phyloP scores from a whole-genome alignment of 441 rosid genomes.

The Adansonia grandidieri region DNA sequence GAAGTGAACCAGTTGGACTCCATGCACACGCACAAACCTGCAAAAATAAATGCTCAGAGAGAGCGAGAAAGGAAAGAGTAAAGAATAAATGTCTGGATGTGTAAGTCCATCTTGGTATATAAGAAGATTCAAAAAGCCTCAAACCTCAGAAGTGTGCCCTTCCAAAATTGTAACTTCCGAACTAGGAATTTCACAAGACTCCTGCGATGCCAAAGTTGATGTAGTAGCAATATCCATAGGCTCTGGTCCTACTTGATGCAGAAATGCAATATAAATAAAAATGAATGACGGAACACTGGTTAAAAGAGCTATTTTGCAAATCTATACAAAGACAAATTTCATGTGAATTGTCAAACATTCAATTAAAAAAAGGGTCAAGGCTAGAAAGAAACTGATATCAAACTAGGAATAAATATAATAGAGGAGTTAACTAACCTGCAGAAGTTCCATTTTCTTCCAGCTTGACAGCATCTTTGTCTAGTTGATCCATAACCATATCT shows the following conservation, averaged over 20 bases:
- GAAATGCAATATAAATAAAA: conserved; percentile 3
- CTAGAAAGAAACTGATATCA: conserved; percentile 6
- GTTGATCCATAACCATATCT: conserved; percentile 61
- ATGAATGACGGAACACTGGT: conserved; percentile 7
- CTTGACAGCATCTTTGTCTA: conserved; percentile 49
- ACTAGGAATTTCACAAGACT: conserved; percentile 66
- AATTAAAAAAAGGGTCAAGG: conserved; percentile 8
- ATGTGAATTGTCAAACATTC: conserved; percentile 9
- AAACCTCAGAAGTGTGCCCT: conserved; percentile 71
- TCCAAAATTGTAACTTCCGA: conserved; percentile 80
- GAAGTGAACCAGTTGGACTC: conserved; percentile 97
- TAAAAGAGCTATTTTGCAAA: conserved; percentile 7
- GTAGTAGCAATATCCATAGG: conserved; percentile 72
- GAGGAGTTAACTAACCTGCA: conserved; percentile 47
- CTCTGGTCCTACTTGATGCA: conserved; percentile 51
- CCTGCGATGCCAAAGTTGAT: conserved; percentile 55
- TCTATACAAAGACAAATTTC: conserved; percentile 1
- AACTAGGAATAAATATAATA: conserved; percentile 7
- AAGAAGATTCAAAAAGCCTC: no score
- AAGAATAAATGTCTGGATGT: neutral
- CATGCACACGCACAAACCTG: conserved; percentile 99
- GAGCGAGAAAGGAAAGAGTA: neutral
- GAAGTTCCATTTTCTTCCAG: conserved; percentile 64
- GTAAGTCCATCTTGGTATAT: neutral
- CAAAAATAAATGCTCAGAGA: conserved; percentile 19